Evolutionary conservation across 768 basidiomycete genomes (phyloP), one percentile per base, ranked within the genome.

Genomic region (Amanita brunnescens): DNA sequence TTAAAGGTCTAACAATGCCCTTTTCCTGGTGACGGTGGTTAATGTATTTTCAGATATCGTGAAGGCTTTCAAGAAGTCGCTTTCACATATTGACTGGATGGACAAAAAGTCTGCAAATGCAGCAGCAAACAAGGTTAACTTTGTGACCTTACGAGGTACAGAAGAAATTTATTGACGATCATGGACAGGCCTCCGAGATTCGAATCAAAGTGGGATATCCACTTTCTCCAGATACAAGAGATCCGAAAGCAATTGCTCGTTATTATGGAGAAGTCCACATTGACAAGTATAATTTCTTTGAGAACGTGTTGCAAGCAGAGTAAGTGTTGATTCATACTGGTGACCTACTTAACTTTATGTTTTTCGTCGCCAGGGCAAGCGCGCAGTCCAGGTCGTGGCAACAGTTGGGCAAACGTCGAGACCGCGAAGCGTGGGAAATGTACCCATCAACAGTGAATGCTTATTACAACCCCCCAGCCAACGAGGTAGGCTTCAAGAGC

Each of bases 151-250:
- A 13, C 18, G 33, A 14, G 32, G 26, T n/a, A n/a, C 7, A 35
- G 29, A 10, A 5, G n/a, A n/a, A n/a, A n/a, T 52, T 42, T 30
- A 50, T 53, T 45, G 53, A 51, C 55, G 32, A 56, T 58, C 9
- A 14, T 16, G 21, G 24, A 26, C 59, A 87, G 85, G 91, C 90
- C 12, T 77, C 86, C 61, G 80, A 81, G 0, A 85, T 94, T 54
- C 80, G 83, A 24, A 78, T 91, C 64, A 95, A 97, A 74, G 88
- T 99, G 55, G 96, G 96, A 52, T 98, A 84, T 68, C 95, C 96
- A 1, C 61, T 85, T 9, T 90, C 81, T 2, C 96, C 96, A 1
- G 77, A 98, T 64, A 93, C 89, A 1, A 72, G 72, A 14, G 72
- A 81, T 60, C 75, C 92, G 34, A 66, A 67, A 21, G 83, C 88